Percentiles rank a stretch among this genome's conserved stretches.
phyloP scores from a whole-genome alignment of 306 rosid species.

The Macrotyloma uniflorum region DNA sequence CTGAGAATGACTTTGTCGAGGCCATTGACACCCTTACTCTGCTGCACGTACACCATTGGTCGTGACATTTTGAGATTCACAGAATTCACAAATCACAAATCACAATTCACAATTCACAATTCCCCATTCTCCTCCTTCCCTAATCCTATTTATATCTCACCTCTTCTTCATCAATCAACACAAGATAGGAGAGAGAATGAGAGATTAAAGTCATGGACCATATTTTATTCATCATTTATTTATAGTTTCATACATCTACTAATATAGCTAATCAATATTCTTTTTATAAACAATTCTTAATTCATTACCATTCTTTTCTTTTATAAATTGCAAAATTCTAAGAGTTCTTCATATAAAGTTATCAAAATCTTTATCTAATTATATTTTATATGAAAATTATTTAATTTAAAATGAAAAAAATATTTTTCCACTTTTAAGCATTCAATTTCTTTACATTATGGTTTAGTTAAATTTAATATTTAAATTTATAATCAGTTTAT shows the following conservation, averaged over 20 bases:
- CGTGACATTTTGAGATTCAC: slow-evolving; percentile 37
- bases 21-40: slow-evolving; percentile 51
- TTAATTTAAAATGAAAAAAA: too few relatives aligned
- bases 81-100: neutral
- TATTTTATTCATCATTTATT: neutral
- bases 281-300: too few relatives aligned
- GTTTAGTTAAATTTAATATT: too few relatives aligned
- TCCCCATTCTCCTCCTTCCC: neutral
- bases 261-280: neutral
- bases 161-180: neutral
- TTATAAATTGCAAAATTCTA: too few relatives aligned
- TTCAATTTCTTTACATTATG: too few relatives aligned
- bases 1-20: slow-evolving; percentile 64
- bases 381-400: too few relatives aligned
- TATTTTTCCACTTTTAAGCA: too few relatives aligned
- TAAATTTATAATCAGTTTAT: too few relatives aligned
- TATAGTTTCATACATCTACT: neutral
- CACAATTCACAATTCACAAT: neutral
- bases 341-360: too few relatives aligned
- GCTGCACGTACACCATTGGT: slow-evolving; percentile 48
- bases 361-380: too few relatives aligned
- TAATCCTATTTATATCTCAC: neutral
- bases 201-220: neutral
- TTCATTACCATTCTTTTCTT: too few relatives aligned
- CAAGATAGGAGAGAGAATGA: neutral